These are phyloP conservation scores for Phytopythium boreale DNA, from an alignment of 352 stramenopile species.

Conservation along the genomic window DNA sequence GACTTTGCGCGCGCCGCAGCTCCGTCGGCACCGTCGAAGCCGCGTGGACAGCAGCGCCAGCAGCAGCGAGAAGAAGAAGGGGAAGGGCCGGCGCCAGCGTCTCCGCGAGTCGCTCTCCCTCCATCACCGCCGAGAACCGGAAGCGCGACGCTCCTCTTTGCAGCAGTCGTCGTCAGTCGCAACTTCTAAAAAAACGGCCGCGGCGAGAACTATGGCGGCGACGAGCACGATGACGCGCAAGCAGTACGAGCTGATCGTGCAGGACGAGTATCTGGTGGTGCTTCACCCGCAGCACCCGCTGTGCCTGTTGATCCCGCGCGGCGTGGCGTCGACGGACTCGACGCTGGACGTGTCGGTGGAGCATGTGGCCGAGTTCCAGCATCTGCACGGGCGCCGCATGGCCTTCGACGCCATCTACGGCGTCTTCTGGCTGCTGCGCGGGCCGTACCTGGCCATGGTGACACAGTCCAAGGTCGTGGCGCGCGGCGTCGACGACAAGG, in stretches of 20 bases:
- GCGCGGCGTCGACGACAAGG: constrained; percentile 41
- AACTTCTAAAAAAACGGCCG: no score
- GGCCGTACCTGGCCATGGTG: constrained; percentile 68
- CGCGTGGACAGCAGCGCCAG: background rate
- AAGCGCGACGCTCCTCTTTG: background rate
- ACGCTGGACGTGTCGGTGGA: constrained; percentile 54
- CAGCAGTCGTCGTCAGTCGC: background rate
- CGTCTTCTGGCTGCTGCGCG: constrained; percentile 65
- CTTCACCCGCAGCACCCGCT: constrained; percentile 44
- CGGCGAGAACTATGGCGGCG: constrained; percentile 9
- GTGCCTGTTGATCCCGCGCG: constrained; percentile 49
- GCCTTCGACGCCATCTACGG: constrained; percentile 79
- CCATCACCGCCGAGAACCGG: background rate
- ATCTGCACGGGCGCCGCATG: constrained; percentile 72
- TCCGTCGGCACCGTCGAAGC: background rate
- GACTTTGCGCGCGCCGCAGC: background rate
- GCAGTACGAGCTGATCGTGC: constrained; percentile 63
- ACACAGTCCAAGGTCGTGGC: constrained; percentile 62
- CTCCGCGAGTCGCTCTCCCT: background rate
- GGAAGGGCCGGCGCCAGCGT: background rate
- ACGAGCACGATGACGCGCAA: constrained; percentile 11
- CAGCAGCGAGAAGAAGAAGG: background rate
- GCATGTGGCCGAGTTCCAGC: constrained; percentile 54
- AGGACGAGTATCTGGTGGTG: constrained; percentile 68
- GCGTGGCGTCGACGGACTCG: constrained; percentile 15